A percentile compares a stretch with the other conserved stretches of the same genome.
Evolutionary conservation across 2,329 filamentous ascomycete genomes (phyloP).

Genomic region (Alternaria angustiovoidea): DNA sequence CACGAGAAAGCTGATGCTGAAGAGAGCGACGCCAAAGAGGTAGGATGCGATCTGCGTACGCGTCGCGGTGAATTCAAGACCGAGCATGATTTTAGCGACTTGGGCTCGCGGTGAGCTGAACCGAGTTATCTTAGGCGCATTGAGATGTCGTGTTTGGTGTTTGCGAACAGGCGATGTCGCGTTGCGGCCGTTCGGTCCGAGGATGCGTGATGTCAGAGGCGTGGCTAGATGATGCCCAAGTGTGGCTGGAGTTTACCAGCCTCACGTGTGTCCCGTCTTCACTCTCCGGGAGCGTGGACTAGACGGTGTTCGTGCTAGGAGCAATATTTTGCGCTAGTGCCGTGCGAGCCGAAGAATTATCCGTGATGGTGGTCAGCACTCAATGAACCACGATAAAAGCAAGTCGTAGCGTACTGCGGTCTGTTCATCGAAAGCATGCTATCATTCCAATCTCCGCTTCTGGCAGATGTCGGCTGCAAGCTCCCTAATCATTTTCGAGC

Average conservation of each 20-base stretch:
- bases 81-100: constrained; percentile 40
- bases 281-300: not conserved
- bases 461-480: not conserved
- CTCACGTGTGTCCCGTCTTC: constrained; percentile 9
- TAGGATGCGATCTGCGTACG: constrained; percentile 71
- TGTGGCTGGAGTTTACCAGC: constrained; percentile 1
- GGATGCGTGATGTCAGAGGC: constrained; percentile 14
- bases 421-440: not conserved
- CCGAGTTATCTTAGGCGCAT: constrained; percentile 23
- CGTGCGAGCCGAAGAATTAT: not conserved
- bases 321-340: not conserved
- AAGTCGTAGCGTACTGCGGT: not conserved
- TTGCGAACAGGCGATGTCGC: constrained; percentile 12
- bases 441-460: not conserved
- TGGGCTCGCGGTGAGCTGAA: constrained; percentile 35
- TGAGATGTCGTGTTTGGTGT: constrained; percentile 9
- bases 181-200: constrained; percentile 13
- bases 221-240: constrained; percentile 8
- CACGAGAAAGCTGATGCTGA: constrained; percentile 88
- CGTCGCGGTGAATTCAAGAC: constrained; percentile 63
- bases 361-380: not conserved
- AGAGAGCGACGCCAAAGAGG: constrained; percentile 81
- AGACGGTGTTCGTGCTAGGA: not conserved
- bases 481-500: not conserved
- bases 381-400: not conserved